phyloP scores from a whole-genome alignment of 768 basidiomycete genomes.

The Leccinum barrowsii region DNA sequence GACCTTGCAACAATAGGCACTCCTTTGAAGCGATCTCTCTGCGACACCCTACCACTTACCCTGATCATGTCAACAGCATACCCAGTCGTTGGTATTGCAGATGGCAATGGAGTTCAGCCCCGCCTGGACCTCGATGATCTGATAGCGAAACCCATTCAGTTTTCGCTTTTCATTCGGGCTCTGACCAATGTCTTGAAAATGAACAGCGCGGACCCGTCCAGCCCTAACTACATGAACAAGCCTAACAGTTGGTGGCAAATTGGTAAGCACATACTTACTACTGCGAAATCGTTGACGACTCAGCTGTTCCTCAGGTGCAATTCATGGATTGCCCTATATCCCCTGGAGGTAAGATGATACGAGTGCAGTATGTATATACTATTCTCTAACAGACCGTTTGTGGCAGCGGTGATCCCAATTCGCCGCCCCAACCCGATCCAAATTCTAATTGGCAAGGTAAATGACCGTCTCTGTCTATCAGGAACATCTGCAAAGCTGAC shows the following conservation, averaged over 20 bases:
- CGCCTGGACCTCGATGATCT: slow-evolving; percentile 20
- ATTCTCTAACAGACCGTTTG: background rate
- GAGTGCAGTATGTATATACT: too few relatives aligned
- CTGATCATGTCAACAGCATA: slow-evolving; percentile 14
- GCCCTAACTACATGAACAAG: slow-evolving; percentile 9
- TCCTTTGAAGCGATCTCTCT: background rate
- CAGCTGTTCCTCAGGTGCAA: slow-evolving; percentile 1
- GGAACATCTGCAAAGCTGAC: background rate
- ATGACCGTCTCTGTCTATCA: background rate
- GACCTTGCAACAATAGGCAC: background rate
- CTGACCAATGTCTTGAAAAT: slow-evolving; percentile 6
- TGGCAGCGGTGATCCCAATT: slow-evolving; percentile 17
- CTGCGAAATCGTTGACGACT: background rate
- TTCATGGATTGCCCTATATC: slow-evolving; percentile 18
- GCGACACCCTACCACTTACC: background rate
- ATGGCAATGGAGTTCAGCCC: slow-evolving; percentile 5
- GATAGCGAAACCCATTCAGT: slow-evolving; percentile 11
- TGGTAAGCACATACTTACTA: background rate
- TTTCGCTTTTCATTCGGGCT: slow-evolving; percentile 19
- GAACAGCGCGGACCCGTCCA: background rate
- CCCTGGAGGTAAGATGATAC: slow-evolving; percentile 10
- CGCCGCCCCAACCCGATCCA: slow-evolving; percentile 5
- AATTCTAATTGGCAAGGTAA: slow-evolving; percentile 12
- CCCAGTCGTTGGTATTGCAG: slow-evolving; percentile 4
- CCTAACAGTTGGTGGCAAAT: slow-evolving; percentile 25